A percentile compares a stretch with the other conserved stretches of the same genome.
Evolutionary conservation across 2,329 filamentous ascomycete species (phyloP).

Genomic region (Pestalotiopsis fici): DNA sequence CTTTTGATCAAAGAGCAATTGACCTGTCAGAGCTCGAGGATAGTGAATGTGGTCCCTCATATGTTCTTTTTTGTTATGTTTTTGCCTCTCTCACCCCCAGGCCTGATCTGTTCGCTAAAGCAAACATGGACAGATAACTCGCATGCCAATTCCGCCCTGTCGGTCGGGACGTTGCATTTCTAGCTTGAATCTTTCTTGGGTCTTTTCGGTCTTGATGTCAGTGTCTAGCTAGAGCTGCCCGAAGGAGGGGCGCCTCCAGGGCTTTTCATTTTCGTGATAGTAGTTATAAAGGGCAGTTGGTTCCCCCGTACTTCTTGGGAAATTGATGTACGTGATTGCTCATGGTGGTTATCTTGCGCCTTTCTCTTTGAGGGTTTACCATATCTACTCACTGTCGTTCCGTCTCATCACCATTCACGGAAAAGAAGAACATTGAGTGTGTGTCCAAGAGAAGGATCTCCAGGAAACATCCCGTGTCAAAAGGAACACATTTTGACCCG

Average conservation of each 20-base stretch:
- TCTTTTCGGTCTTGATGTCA: conserved; percentile 1
- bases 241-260: not conserved
- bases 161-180: conserved; percentile 1
- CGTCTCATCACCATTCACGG: no score
- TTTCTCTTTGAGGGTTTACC: no score
- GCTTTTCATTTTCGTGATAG: conserved; percentile 12
- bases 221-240: conserved; percentile 6
- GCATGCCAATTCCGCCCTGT: not conserved
- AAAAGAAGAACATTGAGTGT: no score
- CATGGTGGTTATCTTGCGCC: not conserved
- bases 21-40: conserved; percentile 24
- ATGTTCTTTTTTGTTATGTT: not conserved
- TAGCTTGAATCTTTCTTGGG: not conserved
- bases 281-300: conserved; percentile 10
- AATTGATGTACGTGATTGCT: not conserved
- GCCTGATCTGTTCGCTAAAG: not conserved
- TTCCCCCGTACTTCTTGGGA: not conserved
- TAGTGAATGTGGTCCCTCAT: conserved; percentile 22
- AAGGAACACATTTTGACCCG: not conserved
- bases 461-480: not conserved
- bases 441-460: no score
- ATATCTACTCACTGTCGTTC: no score
- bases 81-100: not conserved
- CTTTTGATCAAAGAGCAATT: conserved; percentile 10
- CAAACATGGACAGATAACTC: not conserved